Conservation (phyloP, 495 filamentous ascomycete species). For the Eremomyces bilateralis region DNA sequence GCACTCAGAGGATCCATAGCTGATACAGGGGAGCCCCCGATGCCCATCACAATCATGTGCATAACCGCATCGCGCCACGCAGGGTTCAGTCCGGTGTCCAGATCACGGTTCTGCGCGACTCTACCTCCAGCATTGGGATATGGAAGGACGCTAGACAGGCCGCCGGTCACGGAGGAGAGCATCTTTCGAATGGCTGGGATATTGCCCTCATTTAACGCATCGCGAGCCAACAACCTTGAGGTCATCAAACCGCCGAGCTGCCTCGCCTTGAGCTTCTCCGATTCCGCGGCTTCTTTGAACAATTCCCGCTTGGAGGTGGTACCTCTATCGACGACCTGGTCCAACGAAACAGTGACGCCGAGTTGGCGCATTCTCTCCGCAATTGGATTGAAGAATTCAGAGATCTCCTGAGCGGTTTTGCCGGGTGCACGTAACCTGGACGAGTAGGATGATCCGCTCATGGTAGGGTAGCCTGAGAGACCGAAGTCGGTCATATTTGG, state of each 20-base stretch:
- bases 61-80: background rate
- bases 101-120: slow-evolving; percentile 2
- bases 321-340: background rate
- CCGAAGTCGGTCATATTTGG: background rate
- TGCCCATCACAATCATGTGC: background rate
- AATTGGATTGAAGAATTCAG: background rate
- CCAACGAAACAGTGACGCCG: background rate
- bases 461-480: background rate
- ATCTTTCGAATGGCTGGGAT: background rate
- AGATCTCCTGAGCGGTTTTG: background rate
- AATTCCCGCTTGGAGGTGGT: background rate
- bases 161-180: background rate
- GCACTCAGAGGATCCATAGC: slow-evolving; percentile 8
- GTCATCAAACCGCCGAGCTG: background rate
- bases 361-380: background rate
- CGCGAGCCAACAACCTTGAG: background rate
- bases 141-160: slow-evolving; percentile 1
- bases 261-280: background rate
- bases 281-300: background rate
- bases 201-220: background rate
- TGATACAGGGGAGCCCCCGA: slow-evolving; percentile 2
- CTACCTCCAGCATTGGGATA: slow-evolving; percentile 2
- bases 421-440: background rate
- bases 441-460: background rate
- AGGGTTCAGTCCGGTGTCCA: slow-evolving; percentile 1